Conservation (phyloP, 495 filamentous ascomycete species). For the Hypoxylon subgilvum region DNA sequence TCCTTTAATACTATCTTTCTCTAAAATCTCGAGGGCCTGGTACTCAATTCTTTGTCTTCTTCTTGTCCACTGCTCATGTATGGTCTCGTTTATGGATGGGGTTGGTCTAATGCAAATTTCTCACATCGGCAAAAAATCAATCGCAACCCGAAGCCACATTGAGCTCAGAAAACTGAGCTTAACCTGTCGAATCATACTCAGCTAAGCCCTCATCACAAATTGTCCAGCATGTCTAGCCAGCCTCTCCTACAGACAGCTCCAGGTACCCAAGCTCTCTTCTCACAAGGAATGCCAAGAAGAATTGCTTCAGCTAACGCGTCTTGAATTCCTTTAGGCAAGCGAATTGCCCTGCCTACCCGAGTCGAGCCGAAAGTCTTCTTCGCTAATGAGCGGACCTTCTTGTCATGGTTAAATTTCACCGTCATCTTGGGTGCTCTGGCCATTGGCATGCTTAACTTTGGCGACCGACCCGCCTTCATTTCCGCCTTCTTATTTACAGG, state of each 20-base stretch:
- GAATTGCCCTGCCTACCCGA: constrained; percentile 95
- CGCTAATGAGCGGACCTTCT: constrained; percentile 98
- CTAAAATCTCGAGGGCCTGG: constrained; percentile 5
- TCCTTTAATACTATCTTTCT: background rate
- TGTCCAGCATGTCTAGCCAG: constrained; percentile 81
- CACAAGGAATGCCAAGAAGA: background rate
- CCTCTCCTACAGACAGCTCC: constrained; percentile 91
- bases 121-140: constrained; percentile 4
- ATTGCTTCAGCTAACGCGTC: constrained; percentile 13
- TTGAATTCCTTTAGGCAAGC: constrained; percentile 71
- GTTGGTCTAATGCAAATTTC: constrained; percentile 10
- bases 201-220: background rate
- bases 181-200: constrained; percentile 10
- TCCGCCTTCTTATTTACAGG: constrained; percentile 90
- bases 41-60: constrained; percentile 9
- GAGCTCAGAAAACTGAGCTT: no score
- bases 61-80: no score
- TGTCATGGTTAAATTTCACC: constrained; percentile 99
- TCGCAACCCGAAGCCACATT: constrained; percentile 14
- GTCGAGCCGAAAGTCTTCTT: constrained; percentile 99
- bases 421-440: constrained; percentile 96
- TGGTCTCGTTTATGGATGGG: background rate
- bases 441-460: constrained; percentile 96
- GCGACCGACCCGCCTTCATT: constrained; percentile 89
- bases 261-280: constrained; percentile 55